Evolutionary conservation across 148 eudicot species (phyloP).

Genomic region (Cornus controversa): DNA sequence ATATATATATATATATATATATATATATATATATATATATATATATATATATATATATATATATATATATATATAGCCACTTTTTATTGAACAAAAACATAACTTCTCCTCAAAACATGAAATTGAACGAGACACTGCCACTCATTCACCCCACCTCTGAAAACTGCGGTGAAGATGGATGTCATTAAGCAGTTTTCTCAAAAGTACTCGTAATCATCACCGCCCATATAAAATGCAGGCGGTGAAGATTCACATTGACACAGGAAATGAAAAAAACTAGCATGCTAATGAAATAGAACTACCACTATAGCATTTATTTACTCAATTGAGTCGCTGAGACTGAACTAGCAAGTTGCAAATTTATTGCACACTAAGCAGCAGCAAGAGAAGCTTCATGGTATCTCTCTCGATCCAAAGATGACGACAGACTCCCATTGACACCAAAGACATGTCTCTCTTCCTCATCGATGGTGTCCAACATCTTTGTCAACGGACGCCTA

Average conservation of each 20-base stretch:
- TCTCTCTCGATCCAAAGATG: neutral
- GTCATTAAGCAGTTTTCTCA: slow-evolving; percentile 13
- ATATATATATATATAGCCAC: too few species aligned
- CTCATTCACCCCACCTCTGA: neutral
- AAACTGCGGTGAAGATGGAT: neutral
- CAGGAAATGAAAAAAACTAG: too few species aligned
- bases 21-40: neutral
- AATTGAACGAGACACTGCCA: neutral
- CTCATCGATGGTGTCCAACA: slow-evolving; percentile 42
- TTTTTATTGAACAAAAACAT: neutral
- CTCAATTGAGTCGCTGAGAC: neutral
- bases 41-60: neutral
- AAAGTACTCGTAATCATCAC: slow-evolving; percentile 5
- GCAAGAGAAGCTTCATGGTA: neutral
- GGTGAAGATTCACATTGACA: neutral
- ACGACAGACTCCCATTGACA: neutral
- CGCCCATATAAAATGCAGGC: slow-evolving; percentile 20
- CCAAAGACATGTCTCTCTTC: slow-evolving; percentile 30
- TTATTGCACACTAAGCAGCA: too few species aligned
- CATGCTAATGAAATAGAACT: too few species aligned
- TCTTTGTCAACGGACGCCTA: slow-evolving; percentile 24
- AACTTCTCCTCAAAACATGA: neutral
- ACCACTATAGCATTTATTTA: neutral
- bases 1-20: too few species aligned
- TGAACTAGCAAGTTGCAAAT: too few species aligned